phyloP scores from a whole-genome alignment of 192 early-diverging fungal genomes.

The Glomus cerebriforme region DNA sequence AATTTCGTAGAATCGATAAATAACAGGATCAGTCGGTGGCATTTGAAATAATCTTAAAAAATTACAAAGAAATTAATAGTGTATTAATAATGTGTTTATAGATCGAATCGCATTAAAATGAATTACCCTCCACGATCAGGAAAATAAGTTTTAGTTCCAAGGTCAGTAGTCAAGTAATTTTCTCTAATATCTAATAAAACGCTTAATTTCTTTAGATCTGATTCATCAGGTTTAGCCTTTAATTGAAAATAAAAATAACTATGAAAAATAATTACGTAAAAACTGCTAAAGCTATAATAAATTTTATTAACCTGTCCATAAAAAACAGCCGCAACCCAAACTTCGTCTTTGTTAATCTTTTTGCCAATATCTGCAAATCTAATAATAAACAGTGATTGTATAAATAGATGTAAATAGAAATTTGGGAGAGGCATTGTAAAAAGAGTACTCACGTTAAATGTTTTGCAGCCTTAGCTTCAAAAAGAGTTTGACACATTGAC shows the following conservation, averaged over 20 bases:
- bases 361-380: conserved; percentile 62
- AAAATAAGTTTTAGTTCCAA: conserved; percentile 38
- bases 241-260: background rate
- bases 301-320: conserved; percentile 59
- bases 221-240: conserved; percentile 45
- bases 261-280: background rate
- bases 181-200: conserved; percentile 38
- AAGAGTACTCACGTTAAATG: background rate
- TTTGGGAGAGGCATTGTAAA: too few species aligned
- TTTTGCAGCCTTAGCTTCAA: background rate
- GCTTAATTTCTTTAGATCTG: conserved; percentile 40
- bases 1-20: conserved; percentile 51
- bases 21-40: conserved; percentile 48
- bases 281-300: background rate
- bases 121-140: conserved; percentile 47
- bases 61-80: background rate
- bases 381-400: background rate
- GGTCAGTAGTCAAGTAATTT: conserved; percentile 34
- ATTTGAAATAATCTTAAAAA: conserved; percentile 36
- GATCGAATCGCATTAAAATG: background rate
- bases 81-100: background rate
- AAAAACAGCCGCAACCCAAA: conserved; percentile 69
- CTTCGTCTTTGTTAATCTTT: conserved; percentile 57
- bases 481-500: background rate
- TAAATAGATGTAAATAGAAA: too few species aligned